Percentiles rank a stretch among this genome's conserved stretches.
Conservation (phyloP, 257 asterid species). For the Fraxinus cuspidata region DNA sequence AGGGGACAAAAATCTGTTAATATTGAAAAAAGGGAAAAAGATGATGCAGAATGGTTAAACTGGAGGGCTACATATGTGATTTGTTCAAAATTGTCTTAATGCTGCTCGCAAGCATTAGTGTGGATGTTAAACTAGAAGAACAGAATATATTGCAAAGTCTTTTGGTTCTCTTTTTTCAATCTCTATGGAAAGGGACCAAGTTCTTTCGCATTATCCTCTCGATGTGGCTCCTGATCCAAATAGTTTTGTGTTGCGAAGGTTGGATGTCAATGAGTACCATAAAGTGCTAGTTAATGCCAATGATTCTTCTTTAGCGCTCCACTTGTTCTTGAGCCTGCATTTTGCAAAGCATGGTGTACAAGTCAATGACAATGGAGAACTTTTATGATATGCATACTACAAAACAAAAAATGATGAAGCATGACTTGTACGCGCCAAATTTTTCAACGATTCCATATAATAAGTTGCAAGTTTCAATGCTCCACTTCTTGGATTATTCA, state of each 20-base stretch:
- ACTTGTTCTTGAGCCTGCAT: constrained; percentile 57
- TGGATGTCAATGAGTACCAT: constrained; percentile 19
- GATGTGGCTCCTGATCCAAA: background rate
- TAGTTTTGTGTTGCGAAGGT: constrained; percentile 10
- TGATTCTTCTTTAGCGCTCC: constrained; percentile 71
- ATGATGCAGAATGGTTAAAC: background rate
- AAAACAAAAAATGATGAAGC: background rate
- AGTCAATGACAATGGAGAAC: constrained; percentile 14
- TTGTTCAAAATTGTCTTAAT: constrained; percentile 19
- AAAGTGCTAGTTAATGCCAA: constrained; percentile 52
- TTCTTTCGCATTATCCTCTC: background rate
- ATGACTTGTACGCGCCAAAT: constrained; percentile 36
- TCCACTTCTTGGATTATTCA: too few species aligned
- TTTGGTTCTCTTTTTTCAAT: background rate
- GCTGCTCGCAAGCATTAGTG: constrained; percentile 11
- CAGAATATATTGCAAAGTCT: constrained; percentile 14
- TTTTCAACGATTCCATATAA: too few species aligned
- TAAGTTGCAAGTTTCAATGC: too few species aligned
- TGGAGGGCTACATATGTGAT: constrained; percentile 7
- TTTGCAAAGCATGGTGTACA: constrained; percentile 40
- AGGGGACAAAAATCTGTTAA: background rate
- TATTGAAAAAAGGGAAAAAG: background rate
- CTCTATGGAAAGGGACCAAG: background rate
- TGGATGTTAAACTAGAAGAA: constrained; percentile 8
- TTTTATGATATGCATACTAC: background rate